These are phyloP conservation scores for Rosellinia necatrix DNA, from an alignment of 2,329 filamentous ascomycete genomes.

Conservation along the genomic window DNA sequence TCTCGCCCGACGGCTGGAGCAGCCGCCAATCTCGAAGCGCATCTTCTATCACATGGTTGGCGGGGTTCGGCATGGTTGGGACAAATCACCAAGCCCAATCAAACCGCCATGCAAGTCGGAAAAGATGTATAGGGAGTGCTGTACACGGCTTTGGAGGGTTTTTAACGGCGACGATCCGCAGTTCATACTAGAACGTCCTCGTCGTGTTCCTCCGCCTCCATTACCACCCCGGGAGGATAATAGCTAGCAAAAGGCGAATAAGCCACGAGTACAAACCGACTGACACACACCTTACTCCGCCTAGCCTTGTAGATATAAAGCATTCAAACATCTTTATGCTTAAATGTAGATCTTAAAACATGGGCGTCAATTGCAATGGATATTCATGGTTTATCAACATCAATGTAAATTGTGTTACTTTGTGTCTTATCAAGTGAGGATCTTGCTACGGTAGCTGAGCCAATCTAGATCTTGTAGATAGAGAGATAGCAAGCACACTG, in stretches of 20 bases:
- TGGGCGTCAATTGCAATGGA: no score
- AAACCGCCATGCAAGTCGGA: conserved; percentile 56
- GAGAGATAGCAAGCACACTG: no score
- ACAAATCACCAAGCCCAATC: conserved; percentile 67
- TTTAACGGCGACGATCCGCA: conserved; percentile 39
- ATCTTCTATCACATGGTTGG: conserved; percentile 63
- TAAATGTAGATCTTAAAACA: no score
- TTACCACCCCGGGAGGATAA: neutral
- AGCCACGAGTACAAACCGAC: neutral
- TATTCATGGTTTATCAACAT: no score
- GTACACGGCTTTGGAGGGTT: conserved; percentile 53
- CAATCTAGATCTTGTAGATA: no score
- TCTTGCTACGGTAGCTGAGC: no score
- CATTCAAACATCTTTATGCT: no score
- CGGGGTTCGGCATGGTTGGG: conserved; percentile 67
- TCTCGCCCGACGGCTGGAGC: conserved; percentile 62
- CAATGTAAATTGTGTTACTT: no score
- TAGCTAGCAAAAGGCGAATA: neutral
- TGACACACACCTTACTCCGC: no score
- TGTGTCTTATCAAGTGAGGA: no score
- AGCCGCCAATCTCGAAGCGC: conserved; percentile 54
- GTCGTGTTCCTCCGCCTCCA: conserved; percentile 28
- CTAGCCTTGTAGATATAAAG: no score
- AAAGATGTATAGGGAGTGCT: conserved; percentile 59
- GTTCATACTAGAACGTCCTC: conserved; percentile 21